Evolutionary conservation across 177 flowering plant genomes (phyloP).

Genomic region (Vitis hybrid): DNA sequence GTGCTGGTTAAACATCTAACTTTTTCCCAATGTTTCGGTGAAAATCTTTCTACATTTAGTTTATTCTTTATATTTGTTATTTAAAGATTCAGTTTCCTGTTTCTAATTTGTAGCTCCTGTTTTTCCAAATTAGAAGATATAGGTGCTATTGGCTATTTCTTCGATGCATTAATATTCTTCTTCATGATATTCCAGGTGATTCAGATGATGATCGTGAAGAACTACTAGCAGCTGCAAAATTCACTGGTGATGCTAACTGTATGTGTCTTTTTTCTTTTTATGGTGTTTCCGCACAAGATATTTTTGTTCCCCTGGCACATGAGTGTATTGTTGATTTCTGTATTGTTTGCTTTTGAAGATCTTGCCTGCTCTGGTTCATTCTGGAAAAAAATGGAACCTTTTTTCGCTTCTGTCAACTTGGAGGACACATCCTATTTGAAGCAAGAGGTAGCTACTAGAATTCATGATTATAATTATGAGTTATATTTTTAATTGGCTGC

Average conservation of each 20-base stretch:
- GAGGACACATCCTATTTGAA: slow-evolving; percentile 52
- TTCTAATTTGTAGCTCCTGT: too few species aligned
- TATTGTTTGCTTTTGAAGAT: slow-evolving; percentile 38
- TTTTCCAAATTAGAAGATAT: too few species aligned
- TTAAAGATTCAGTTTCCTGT: too few species aligned
- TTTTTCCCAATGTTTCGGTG: neutral
- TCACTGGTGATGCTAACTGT: slow-evolving; percentile 43
- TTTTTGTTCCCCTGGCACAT: neutral
- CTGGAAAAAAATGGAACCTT: slow-evolving; percentile 71
- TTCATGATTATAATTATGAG: neutral
- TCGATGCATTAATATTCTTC: slow-evolving; percentile 3
- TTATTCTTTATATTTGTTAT: too few species aligned
- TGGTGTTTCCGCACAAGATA: neutral
- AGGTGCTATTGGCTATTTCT: too few species aligned
- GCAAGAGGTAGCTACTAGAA: slow-evolving; percentile 45
- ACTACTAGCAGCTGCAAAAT: slow-evolving; percentile 38
- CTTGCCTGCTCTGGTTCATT: slow-evolving; percentile 51
- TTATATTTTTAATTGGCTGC: neutral
- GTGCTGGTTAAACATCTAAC: too few species aligned
- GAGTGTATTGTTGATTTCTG: neutral
- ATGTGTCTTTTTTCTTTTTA: slow-evolving; percentile 10
- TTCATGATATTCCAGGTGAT: slow-evolving; percentile 31
- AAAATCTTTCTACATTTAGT: too few species aligned
- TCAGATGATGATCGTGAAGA: slow-evolving; percentile 53
- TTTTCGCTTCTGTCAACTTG: slow-evolving; percentile 40